Evolutionary conservation across 2,329 filamentous ascomycete genomes (phyloP).

Genomic region (Hypocrella siamensis): DNA sequence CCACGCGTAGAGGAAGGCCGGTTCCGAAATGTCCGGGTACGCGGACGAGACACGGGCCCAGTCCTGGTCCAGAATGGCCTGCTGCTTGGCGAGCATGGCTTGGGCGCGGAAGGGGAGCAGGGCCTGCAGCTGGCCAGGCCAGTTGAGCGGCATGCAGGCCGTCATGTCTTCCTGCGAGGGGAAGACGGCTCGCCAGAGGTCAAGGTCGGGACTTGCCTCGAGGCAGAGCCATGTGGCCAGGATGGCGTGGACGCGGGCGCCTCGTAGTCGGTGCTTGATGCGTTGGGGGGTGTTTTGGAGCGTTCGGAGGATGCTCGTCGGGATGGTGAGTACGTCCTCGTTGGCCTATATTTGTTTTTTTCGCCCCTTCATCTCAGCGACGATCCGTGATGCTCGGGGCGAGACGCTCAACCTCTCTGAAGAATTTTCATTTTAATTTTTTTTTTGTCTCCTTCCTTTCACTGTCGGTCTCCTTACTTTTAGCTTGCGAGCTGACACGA

Average conservation of each 20-base stretch:
- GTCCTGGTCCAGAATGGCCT: conserved; percentile 23
- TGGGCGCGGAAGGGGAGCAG: conserved; percentile 26
- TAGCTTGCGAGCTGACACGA: conserved; percentile 53
- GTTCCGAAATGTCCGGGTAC: conserved; percentile 12
- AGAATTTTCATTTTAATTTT: too few species aligned
- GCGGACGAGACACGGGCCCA: conserved; percentile 18
- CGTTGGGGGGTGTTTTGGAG: conserved; percentile 39
- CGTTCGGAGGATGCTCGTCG: conserved; percentile 46
- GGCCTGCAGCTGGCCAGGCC: conserved; percentile 25
- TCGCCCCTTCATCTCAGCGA: too few species aligned
- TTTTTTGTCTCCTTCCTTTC: background rate
- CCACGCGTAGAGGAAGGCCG: conserved; percentile 39
- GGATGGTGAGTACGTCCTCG: conserved; percentile 50
- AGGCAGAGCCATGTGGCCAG: conserved; percentile 54
- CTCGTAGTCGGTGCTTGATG: conserved; percentile 35
- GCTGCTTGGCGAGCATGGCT: conserved; percentile 36
- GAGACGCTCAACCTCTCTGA: too few species aligned
- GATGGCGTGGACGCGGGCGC: conserved; percentile 50
- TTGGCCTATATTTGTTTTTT: conserved; percentile 13
- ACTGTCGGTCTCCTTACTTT: conserved; percentile 36
- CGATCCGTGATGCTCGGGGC: too few species aligned
- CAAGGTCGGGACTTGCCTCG: conserved; percentile 29
- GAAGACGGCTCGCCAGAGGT: conserved; percentile 50
- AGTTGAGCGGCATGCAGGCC: conserved; percentile 28
- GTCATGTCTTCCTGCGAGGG: conserved; percentile 45